phyloP scores from a whole-genome alignment of 2,329 filamentous ascomycete species.

The Aurifilum marmelostoma region DNA sequence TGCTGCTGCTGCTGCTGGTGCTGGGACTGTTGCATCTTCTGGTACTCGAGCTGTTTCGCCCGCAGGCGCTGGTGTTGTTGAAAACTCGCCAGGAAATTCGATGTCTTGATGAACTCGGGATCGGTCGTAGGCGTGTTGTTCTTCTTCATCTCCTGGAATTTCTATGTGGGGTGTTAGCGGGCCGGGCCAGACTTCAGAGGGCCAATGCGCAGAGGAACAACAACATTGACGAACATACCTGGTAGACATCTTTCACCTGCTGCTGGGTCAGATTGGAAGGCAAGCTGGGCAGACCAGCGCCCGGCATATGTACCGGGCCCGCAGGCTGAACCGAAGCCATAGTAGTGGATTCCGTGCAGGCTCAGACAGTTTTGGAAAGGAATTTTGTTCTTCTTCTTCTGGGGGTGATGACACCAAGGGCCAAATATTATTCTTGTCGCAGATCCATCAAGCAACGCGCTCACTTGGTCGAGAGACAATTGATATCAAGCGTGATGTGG shows the following conservation, averaged over 20 bases:
- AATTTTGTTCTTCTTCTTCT: conserved; percentile 31
- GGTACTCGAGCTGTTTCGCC: conserved; percentile 32
- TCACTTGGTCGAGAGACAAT: conserved; percentile 7
- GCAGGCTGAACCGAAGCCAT: conserved; percentile 84
- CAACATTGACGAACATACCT: conserved; percentile 52
- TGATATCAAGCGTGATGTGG: conserved; percentile 10
- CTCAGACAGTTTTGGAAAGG: conserved; percentile 30
- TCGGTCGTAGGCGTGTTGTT: conserved; percentile 79
- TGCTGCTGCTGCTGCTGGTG: conserved; percentile 56
- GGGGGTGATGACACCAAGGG: conserved; percentile 25
- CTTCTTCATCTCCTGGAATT: conserved; percentile 87
- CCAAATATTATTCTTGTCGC: conserved; percentile 39
- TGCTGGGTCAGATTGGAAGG: conserved; percentile 72
- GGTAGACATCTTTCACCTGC: conserved; percentile 74
- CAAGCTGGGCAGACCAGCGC: conserved; percentile 52
- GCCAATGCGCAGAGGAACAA: neutral
- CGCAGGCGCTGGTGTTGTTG: conserved; percentile 42
- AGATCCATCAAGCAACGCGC: conserved; percentile 39
- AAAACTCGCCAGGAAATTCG: conserved; percentile 73
- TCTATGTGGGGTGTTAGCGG: conserved; percentile 60
- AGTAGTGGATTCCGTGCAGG: conserved; percentile 36
- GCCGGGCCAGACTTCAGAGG: neutral
- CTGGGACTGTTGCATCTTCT: conserved; percentile 41
- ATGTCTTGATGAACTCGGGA: conserved; percentile 84
- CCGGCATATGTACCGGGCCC: conserved; percentile 69